Evolutionary conservation across 2,329 filamentous ascomycete genomes (phyloP).

Genomic region (Talaromyces atroroseus): DNA sequence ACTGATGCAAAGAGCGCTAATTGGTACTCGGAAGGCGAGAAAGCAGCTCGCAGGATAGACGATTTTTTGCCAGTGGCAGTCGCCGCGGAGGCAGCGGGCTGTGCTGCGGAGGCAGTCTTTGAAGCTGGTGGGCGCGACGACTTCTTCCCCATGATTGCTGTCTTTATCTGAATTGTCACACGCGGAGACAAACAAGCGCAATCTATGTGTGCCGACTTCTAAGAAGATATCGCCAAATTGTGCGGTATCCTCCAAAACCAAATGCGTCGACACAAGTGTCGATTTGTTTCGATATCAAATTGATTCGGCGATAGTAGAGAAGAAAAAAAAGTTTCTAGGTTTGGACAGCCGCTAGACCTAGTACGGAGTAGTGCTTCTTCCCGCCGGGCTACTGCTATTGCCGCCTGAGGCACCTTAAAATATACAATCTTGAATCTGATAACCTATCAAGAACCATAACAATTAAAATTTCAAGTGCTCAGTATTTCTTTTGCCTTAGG

Average conservation of each 20-base stretch:
- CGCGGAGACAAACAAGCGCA: constrained; percentile 1
- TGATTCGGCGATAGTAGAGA: constrained; percentile 13
- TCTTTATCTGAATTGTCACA: background rate
- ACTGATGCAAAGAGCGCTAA: constrained; percentile 50
- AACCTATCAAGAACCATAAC: too few species aligned
- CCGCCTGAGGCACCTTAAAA: constrained; percentile 5
- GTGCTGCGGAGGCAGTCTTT: constrained; percentile 41
- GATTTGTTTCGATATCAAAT: constrained; percentile 1
- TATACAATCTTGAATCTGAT: background rate
- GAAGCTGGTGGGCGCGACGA: constrained; percentile 36
- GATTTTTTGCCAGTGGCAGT: constrained; percentile 39
- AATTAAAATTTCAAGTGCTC: too few species aligned
- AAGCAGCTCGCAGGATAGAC: constrained; percentile 46
- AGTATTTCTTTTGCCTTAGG: too few species aligned
- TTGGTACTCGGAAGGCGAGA: constrained; percentile 47
- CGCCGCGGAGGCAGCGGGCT: constrained; percentile 31
- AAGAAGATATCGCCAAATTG: constrained; percentile 8
- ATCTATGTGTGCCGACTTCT: constrained; percentile 1
- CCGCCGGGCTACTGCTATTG: constrained; percentile 18
- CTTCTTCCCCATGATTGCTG: constrained; percentile 43
- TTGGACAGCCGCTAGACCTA: constrained; percentile 26
- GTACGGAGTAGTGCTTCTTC: constrained; percentile 21
- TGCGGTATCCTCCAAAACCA: background rate
- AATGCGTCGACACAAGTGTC: background rate
- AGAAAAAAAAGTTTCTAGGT: constrained; percentile 41